phyloP scores from a whole-genome alignment of 129 eudicot species.

The Flaveria bidentis region DNA sequence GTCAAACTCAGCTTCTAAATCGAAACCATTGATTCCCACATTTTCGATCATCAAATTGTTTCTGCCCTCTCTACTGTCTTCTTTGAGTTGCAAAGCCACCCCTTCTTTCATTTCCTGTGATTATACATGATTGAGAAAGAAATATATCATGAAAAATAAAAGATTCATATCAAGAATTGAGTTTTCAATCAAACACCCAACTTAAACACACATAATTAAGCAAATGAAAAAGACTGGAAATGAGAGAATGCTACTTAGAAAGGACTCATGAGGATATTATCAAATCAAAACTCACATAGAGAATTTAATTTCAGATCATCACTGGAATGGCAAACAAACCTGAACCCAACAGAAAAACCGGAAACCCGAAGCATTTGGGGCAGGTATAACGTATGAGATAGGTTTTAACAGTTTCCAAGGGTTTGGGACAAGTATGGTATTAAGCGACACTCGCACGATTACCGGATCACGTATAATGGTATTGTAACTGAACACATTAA shows the following conservation, averaged over 20 bases:
- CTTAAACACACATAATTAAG: background rate
- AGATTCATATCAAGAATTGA: background rate
- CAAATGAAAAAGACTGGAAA: too few relatives aligned
- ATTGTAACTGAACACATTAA: background rate
- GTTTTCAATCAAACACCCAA: background rate
- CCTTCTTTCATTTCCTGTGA: constrained; percentile 44
- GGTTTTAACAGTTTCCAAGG: background rate
- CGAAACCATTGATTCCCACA: constrained; percentile 19
- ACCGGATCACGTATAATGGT: too few relatives aligned
- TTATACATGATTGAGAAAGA: background rate
- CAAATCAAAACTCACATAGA: too few relatives aligned
- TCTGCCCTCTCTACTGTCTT: constrained; percentile 30
- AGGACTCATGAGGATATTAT: too few relatives aligned
- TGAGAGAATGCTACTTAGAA: too few relatives aligned
- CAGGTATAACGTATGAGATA: background rate
- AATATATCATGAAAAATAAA: background rate
- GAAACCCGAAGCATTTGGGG: background rate
- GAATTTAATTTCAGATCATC: too few relatives aligned
- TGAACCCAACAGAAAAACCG: too few relatives aligned
- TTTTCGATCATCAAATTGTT: constrained; percentile 15
- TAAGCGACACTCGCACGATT: background rate
- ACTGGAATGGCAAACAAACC: too few relatives aligned
- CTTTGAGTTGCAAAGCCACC: constrained; percentile 23
- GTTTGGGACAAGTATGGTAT: background rate
- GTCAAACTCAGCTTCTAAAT: constrained; percentile 37